phyloP scores from a whole-genome alignment of 2,329 filamentous ascomycete species.

The Curvularia sp. region DNA sequence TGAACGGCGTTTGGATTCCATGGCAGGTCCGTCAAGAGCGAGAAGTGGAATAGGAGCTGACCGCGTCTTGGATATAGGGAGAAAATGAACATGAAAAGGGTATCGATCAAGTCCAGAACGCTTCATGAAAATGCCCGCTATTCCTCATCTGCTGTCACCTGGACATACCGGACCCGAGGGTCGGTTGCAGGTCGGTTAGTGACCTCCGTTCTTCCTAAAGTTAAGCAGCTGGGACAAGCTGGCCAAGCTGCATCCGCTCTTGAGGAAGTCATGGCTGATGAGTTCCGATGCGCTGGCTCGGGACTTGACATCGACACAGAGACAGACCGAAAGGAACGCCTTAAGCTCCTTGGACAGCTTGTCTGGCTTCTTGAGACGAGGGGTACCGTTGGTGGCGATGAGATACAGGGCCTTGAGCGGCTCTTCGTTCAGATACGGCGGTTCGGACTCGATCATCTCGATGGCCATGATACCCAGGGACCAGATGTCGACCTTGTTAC shows the following conservation, averaged over 20 bases:
- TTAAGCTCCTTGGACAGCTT: constrained; percentile 98
- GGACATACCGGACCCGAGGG: not conserved
- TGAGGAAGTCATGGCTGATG: constrained; percentile 90
- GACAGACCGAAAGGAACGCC: constrained; percentile 92
- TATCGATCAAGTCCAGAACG: constrained; percentile 40
- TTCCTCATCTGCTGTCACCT: constrained; percentile 11
- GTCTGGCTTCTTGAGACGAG: constrained; percentile 96
- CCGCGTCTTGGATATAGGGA: constrained; percentile 7
- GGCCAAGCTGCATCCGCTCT: constrained; percentile 82
- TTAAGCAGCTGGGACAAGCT: constrained; percentile 87
- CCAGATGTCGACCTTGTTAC: constrained; percentile 98
- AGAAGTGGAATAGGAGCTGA: not conserved
- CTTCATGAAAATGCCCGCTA: constrained; percentile 10
- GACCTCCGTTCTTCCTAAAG: constrained; percentile 74
- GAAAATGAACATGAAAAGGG: constrained; percentile 37
- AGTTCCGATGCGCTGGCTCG: constrained; percentile 91
- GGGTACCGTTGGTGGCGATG: constrained; percentile 97
- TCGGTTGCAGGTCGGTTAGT: constrained; percentile 37
- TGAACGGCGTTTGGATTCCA: not conserved
- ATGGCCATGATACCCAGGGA: constrained; percentile 99
- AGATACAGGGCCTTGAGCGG: constrained; percentile 96
- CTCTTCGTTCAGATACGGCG: constrained; percentile 97
- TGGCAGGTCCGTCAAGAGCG: constrained; percentile 1
- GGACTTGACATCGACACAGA: constrained; percentile 95
- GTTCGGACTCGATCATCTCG: constrained; percentile 99